Percentiles rank a stretch among this genome's conserved stretches.
These are phyloP conservation scores for Herpetomonas samuelpessoai DNA, from an alignment of 208 protist genomes.

Conservation along the genomic window DNA sequence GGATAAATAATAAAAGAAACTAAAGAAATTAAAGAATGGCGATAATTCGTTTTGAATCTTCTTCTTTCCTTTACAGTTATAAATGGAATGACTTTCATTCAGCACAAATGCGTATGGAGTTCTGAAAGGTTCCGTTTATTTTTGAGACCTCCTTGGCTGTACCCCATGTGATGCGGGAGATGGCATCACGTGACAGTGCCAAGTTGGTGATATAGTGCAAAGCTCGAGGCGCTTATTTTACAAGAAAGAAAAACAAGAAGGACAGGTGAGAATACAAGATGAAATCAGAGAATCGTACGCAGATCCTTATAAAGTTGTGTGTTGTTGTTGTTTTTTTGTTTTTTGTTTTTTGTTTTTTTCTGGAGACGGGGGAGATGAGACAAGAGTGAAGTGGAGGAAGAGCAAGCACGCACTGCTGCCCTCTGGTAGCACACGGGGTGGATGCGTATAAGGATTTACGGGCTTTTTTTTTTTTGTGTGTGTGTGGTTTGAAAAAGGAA, in stretches of 20 bases:
- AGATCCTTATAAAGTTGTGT: neutral
- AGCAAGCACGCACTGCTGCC: too few relatives aligned
- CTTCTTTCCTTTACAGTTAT: too few relatives aligned
- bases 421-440: too few relatives aligned
- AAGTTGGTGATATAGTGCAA: constrained; percentile 1
- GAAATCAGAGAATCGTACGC: neutral
- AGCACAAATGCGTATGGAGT: constrained; percentile 12
- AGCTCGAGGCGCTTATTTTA: neutral
- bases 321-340: constrained; percentile 1
- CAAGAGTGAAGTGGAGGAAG: neutral
- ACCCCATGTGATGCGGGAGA: too few relatives aligned
- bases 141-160: too few relatives aligned
- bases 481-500: constrained; percentile 11
- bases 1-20: constrained; percentile 8
- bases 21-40: constrained; percentile 2
- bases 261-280: neutral
- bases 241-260: neutral
- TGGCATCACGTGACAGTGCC: neutral
- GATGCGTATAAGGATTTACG: too few relatives aligned
- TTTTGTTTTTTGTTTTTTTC: constrained; percentile 6
- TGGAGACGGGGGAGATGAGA: neutral
- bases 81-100: neutral
- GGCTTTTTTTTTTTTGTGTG: too few relatives aligned
- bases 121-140: constrained; percentile 1
- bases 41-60: constrained; percentile 3